phyloP scores from a whole-genome alignment of 805 yeast species.

The Kodamaea leandrae region DNA sequence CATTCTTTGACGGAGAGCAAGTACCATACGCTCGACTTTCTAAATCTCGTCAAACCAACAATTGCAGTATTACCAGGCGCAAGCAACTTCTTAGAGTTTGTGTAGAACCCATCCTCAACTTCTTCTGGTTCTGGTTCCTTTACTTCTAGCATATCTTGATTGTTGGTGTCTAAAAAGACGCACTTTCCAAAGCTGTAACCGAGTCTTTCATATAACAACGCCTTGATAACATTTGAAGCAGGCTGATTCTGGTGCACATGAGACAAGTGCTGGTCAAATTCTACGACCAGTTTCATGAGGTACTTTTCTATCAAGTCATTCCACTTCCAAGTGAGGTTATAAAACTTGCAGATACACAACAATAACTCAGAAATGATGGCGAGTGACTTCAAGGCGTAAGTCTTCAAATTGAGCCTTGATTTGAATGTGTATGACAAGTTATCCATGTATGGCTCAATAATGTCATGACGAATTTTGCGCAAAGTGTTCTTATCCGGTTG shows the following conservation, averaged over 20 bases:
- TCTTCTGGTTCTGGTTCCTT: conserved; percentile 1
- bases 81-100: conserved; percentile 33
- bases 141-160: conserved; percentile 5
- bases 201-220: conserved; percentile 41
- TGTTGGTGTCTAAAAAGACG: conserved; percentile 14
- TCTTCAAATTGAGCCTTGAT: conserved; percentile 65
- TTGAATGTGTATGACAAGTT: conserved; percentile 71
- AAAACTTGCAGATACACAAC: conserved; percentile 43
- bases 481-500: conserved; percentile 38
- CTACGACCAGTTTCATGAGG: conserved; percentile 45
- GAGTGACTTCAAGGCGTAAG: conserved; percentile 68
- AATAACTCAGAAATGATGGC: conserved; percentile 71
- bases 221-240: conserved; percentile 33
- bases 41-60: conserved; percentile 55
- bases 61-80: conserved; percentile 37
- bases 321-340: conserved; percentile 46
- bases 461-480: conserved; percentile 51
- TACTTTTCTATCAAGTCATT: conserved; percentile 42
- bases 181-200: conserved; percentile 50
- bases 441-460: conserved; percentile 62
- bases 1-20: conserved; percentile 73
- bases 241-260: conserved; percentile 37
- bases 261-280: conserved; percentile 44
- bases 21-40: conserved; percentile 79
- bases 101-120: conserved; percentile 33